Conservation (phyloP, 2,329 filamentous ascomycete genomes). For the Pyrenochaeta sp. region DNA sequence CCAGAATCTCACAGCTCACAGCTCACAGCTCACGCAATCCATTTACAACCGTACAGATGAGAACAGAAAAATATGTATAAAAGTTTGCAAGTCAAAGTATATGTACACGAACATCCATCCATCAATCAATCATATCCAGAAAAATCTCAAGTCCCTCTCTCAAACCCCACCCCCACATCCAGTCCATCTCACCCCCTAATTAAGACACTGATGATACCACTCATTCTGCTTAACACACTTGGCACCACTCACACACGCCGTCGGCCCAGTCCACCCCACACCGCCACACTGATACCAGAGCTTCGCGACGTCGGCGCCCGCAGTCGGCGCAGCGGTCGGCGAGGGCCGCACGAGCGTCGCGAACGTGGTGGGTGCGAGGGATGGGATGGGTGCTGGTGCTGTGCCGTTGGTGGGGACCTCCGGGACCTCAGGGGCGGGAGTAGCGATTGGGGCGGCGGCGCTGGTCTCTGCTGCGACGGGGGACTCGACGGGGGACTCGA, state of each 20-base stretch:
- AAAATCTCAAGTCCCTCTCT: too few relatives aligned
- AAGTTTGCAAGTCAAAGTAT: too few relatives aligned
- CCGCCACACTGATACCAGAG: conserved; percentile 42
- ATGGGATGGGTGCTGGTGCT: neutral
- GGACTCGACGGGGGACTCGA: neutral
- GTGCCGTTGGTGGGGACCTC: conserved; percentile 9
- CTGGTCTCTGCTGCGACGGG: conserved; percentile 6
- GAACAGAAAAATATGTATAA: too few relatives aligned
- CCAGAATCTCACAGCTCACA: too few relatives aligned
- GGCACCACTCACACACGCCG: conserved; percentile 45
- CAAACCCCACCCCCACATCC: too few relatives aligned
- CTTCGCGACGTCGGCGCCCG: conserved; percentile 35
- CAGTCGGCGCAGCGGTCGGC: conserved; percentile 12
- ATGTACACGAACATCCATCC: too few relatives aligned
- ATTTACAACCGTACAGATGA: too few relatives aligned
- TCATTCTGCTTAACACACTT: conserved; percentile 48
- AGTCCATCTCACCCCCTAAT: too few relatives aligned
- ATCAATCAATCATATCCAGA: too few relatives aligned
- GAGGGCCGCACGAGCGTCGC: conserved; percentile 15
- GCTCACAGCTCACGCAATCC: too few relatives aligned
- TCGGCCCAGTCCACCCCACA: conserved; percentile 47
- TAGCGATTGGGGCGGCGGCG: conserved; percentile 4
- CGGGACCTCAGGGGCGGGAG: conserved; percentile 1
- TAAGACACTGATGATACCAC: conserved; percentile 54
- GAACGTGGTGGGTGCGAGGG: conserved; percentile 13